A percentile compares a stretch with the other conserved stretches of the same genome.
Conservation (phyloP, 768 basidiomycete genomes). For the Suillus hirtellus region DNA sequence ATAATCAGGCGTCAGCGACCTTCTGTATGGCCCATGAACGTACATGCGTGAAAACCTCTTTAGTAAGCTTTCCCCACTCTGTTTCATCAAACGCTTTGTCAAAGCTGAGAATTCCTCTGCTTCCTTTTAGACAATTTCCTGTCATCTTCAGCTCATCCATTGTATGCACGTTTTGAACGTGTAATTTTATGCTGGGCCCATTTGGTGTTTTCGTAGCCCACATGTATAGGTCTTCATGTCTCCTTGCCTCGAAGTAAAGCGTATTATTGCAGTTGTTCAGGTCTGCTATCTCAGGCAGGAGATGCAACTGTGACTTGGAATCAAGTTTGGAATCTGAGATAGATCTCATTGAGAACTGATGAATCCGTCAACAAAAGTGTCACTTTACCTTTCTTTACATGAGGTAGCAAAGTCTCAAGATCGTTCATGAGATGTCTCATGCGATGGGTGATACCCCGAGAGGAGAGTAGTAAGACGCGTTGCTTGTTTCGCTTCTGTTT, state of each 20-base stretch:
- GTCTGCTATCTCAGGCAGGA: conserved; percentile 95
- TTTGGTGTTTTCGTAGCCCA: conserved; percentile 98
- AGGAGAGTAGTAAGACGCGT: conserved; percentile 88
- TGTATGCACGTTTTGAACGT: conserved; percentile 97
- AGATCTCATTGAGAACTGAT: neutral
- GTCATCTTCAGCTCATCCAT: conserved; percentile 99
- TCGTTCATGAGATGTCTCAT: conserved; percentile 99
- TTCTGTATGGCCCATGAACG: conserved; percentile 28
- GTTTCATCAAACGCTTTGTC: conserved; percentile 87
- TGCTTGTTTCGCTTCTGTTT: conserved; percentile 88
- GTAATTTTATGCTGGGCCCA: conserved; percentile 95
- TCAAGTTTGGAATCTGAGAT: conserved; percentile 91
- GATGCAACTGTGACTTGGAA: conserved; percentile 89
- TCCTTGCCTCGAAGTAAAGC: conserved; percentile 93
- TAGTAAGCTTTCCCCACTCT: conserved; percentile 83
- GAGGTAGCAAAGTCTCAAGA: conserved; percentile 84
- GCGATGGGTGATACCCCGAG: conserved; percentile 90
- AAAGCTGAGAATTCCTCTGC: conserved; percentile 89
- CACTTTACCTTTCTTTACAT: conserved; percentile 89
- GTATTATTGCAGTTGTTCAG: conserved; percentile 98
- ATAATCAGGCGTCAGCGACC: conserved; percentile 4
- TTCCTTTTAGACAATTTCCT: conserved; percentile 96
- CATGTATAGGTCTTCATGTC: conserved; percentile 93
- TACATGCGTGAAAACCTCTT: conserved; percentile 93
- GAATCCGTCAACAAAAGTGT: conserved; percentile 3